phyloP scores from a whole-genome alignment of 352 stramenopile genomes.

The Globisporangium uncinulatum region DNA sequence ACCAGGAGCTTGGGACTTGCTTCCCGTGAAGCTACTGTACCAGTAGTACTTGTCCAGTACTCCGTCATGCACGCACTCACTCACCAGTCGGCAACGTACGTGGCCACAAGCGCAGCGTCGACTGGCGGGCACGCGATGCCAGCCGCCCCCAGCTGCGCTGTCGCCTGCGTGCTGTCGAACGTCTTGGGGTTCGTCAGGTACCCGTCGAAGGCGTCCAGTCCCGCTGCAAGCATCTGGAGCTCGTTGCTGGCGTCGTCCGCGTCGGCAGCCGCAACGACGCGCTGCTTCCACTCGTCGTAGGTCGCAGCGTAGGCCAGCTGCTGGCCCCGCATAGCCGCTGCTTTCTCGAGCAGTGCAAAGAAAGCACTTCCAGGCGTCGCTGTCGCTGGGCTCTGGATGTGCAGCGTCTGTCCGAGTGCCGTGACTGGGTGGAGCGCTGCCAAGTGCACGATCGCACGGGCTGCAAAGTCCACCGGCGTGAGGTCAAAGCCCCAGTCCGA shows the following conservation, averaged over 20 bases:
- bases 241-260: slow-evolving; percentile 16
- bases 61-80: background rate
- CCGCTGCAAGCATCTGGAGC: slow-evolving; percentile 53
- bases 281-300: slow-evolving; percentile 40
- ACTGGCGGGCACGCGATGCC: slow-evolving; percentile 39
- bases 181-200: slow-evolving; percentile 62
- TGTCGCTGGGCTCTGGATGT: slow-evolving; percentile 59
- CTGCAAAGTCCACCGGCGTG: slow-evolving; percentile 91
- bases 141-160: slow-evolving; percentile 29
- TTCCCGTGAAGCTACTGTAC: background rate
- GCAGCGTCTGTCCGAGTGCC: slow-evolving; percentile 57
- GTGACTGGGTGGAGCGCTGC: slow-evolving; percentile 43
- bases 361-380: slow-evolving; percentile 44
- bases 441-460: slow-evolving; percentile 80
- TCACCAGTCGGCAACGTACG: slow-evolving; percentile 38
- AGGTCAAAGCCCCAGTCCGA: slow-evolving; percentile 85
- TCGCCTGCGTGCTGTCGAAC: slow-evolving; percentile 49
- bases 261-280: slow-evolving; percentile 14
- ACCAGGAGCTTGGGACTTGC: background rate
- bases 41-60: background rate
- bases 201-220: slow-evolving; percentile 56
- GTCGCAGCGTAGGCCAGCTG: slow-evolving; percentile 18
- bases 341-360: slow-evolving; percentile 28
- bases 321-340: slow-evolving; percentile 15
- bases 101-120: slow-evolving; percentile 30